A percentile compares a stretch with the other conserved stretches of the same genome.
These are phyloP conservation scores for Murraya koenigii DNA, from an alignment of 345 rosid genomes.

Conservation along the genomic window DNA sequence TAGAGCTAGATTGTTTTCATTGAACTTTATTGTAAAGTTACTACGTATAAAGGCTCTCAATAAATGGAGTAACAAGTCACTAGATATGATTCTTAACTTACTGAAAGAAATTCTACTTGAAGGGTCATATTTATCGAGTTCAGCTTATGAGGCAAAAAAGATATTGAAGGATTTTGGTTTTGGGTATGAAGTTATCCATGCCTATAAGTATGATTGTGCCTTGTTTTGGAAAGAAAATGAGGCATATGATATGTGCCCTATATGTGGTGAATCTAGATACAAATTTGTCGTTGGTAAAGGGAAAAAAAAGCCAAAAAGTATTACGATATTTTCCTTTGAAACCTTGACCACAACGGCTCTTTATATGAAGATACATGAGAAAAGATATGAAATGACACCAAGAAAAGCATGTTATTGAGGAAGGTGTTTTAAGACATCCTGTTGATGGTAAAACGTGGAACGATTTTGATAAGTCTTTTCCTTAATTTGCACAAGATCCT, in stretches of 20 bases:
- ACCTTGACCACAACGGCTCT: background rate
- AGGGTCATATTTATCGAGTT: too few species aligned
- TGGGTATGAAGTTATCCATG: background rate
- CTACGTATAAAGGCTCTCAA: background rate
- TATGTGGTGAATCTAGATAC: background rate
- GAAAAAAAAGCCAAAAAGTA: background rate
- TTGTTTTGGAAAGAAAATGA: too few species aligned
- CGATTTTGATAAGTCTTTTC: too few species aligned
- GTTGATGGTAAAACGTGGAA: background rate
- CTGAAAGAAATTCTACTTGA: too few species aligned
- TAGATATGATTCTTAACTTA: too few species aligned
- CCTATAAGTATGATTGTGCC: too few species aligned
- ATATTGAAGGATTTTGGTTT: too few species aligned
- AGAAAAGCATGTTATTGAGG: background rate
- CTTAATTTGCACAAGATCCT: background rate
- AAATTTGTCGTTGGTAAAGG: background rate
- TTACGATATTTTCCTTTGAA: background rate
- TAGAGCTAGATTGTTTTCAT: background rate
- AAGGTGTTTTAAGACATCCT: background rate
- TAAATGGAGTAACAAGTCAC: too few species aligned
- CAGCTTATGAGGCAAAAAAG: too few species aligned
- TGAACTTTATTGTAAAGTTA: too few species aligned
- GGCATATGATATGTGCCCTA: background rate
- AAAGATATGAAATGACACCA: background rate
- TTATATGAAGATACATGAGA: background rate